These are phyloP conservation scores for Saccharum hybrid DNA, from an alignment of 202 grass and related monocot species.

Conservation along the genomic window DNA sequence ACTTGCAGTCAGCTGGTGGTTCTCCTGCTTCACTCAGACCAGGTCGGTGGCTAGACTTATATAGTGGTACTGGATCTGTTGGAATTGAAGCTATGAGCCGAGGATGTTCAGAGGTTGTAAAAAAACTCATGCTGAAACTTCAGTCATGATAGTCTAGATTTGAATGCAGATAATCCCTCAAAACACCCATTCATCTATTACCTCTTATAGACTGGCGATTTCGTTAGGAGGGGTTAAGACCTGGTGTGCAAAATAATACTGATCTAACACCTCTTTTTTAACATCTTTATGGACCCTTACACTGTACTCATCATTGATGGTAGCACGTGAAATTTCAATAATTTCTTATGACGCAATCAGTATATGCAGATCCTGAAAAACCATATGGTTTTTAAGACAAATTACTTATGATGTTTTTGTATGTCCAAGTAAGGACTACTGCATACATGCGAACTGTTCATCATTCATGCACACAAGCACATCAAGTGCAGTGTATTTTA, in stretches of 20 bases:
- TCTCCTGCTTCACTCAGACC: conserved; percentile 89
- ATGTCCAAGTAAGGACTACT: neutral
- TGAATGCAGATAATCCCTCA: neutral
- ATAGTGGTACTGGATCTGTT: conserved; percentile 95
- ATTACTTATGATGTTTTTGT: neutral
- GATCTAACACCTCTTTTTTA: neutral
- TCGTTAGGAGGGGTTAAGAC: neutral
- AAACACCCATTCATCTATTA: conserved; percentile 25
- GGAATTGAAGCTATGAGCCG: conserved; percentile 99
- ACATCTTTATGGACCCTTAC: conserved; percentile 6
- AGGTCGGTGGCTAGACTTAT: conserved; percentile 92
- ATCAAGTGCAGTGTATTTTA: neutral
- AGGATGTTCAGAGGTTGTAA: conserved; percentile 86
- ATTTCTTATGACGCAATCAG: conserved; percentile 7
- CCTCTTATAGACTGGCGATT: neutral
- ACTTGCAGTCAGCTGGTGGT: conserved; percentile 82
- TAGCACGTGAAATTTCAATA: conserved; percentile 1
- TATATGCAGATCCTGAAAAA: neutral
- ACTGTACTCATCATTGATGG: conserved; percentile 5
- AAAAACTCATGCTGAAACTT: conserved; percentile 21
- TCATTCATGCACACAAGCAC: conserved; percentile 8
- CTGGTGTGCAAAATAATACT: neutral
- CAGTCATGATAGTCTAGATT: conserved; percentile 10
- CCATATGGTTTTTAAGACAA: neutral
- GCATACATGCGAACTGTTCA: conserved; percentile 13